Conservation (phyloP, 352 stramenopile genomes). For the Phytophthora megakarya region DNA sequence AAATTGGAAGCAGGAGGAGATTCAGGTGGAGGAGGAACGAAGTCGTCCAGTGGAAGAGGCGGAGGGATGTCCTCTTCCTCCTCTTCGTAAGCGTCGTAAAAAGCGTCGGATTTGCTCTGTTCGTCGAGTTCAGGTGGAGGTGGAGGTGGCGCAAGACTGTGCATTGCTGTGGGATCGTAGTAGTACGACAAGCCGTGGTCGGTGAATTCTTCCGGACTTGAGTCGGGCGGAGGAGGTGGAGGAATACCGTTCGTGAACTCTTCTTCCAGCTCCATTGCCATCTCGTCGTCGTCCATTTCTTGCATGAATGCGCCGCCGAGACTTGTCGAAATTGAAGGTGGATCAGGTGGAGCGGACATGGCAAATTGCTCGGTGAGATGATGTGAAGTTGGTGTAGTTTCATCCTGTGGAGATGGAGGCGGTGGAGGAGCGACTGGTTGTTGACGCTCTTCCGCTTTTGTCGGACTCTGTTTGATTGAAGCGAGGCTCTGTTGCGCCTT, state of each 20-base stretch:
- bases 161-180: conserved; percentile 39
- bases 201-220: conserved; percentile 37
- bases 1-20: conserved; percentile 13
- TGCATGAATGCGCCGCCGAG: conserved; percentile 63
- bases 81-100: conserved; percentile 25
- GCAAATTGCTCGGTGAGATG: conserved; percentile 21
- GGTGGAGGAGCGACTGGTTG: conserved; percentile 11
- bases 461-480: conserved; percentile 21
- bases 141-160: conserved; percentile 23
- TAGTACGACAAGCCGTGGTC: conserved; percentile 68
- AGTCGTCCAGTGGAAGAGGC: conserved; percentile 21
- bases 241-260: conserved; percentile 18
- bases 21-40: conserved; percentile 12
- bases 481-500: conserved; percentile 32
- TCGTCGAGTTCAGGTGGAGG: conserved; percentile 33
- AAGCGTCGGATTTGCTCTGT: conserved; percentile 26
- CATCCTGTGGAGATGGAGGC: conserved; percentile 11
- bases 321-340: conserved; percentile 15
- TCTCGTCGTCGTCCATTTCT: conserved; percentile 61
- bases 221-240: conserved; percentile 22
- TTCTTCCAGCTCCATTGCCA: conserved; percentile 33
- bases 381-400: conserved; percentile 1
- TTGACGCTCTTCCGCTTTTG: conserved; percentile 14
- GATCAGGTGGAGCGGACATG: background rate
- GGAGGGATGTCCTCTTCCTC: conserved; percentile 10